Percentiles rank a stretch among this genome's conserved stretches.
Evolutionary conservation across 768 basidiomycete species (phyloP).

Genomic region (Cystobasidium onofrii): DNA sequence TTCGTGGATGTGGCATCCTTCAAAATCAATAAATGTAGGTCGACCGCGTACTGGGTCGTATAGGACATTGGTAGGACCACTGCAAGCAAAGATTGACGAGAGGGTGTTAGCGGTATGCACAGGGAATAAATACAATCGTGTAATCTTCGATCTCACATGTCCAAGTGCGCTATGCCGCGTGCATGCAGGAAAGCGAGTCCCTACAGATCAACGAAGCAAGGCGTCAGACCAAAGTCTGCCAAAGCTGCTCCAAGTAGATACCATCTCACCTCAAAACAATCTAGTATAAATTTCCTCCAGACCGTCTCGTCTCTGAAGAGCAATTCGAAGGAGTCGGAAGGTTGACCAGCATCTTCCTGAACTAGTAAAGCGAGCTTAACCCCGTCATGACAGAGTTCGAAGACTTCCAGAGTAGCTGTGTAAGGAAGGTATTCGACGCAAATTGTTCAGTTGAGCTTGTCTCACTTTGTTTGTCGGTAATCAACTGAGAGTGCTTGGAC

Average conservation of each 20-base stretch:
- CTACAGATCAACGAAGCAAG: neutral
- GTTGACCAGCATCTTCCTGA: conserved; percentile 16
- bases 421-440: neutral
- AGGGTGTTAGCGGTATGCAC: too few relatives aligned
- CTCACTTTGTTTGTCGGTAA: too few relatives aligned
- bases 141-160: too few relatives aligned
- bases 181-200: conserved; percentile 15
- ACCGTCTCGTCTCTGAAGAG: neutral
- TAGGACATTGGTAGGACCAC: conserved; percentile 15
- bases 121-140: too few relatives aligned
- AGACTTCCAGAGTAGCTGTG: neutral
- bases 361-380: conserved; percentile 10
- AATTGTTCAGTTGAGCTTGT: too few relatives aligned
- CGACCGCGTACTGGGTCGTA: neutral
- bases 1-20: conserved; percentile 1
- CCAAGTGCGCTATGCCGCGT: conserved; percentile 16
- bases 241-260: neutral
- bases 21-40: conserved; percentile 24
- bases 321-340: neutral
- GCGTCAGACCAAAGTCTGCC: neutral
- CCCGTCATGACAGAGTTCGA: neutral
- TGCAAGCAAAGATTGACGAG: too few relatives aligned
- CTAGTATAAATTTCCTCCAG: conserved; percentile 18
- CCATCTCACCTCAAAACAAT: conserved; percentile 17
- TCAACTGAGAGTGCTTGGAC: neutral